Base-by-base conservation (phyloP, 1,284 basidiomycete species). In the Paramarasmius palmivorus region DNA sequence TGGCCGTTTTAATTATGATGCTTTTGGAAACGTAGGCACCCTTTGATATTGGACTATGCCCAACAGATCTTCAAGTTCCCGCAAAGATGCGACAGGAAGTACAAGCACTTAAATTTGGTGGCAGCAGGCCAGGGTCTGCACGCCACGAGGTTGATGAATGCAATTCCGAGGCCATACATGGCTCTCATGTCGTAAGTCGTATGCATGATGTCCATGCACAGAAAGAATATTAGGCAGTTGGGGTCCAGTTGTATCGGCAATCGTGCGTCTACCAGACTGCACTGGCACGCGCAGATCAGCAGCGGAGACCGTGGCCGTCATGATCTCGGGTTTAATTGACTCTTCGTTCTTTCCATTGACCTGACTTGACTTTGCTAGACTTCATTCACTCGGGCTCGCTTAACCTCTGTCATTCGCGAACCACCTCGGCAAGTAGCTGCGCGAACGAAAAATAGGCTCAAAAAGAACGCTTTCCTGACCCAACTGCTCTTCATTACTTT, bases 111-210 rank as follows among this genome's bases (percentile, higher is more conserved):
- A n/a, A n/a, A n/a, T n/a, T n/a, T n/a, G n/a, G n/a, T n/a, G n/a
- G n/a, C n/a, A n/a, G n/a, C 41, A 25, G 10, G 26, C 20, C 20
- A 19, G 12, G 12, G 20, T 19, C 37, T 15, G n/a, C n/a, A 46
- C 26, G 44, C 44, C 44, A 46, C 25, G 44, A 46, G 44, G 44
- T 46, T 42, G 4, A 23, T 23, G 40, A 19, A n/a, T n/a, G n/a
- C n/a, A n/a, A n/a, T 22, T 7, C 12, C 19, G 25, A 25, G 41
- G 19, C n/a, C 23, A 44, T 44, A 22, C 20, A 10, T 41, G 23
- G 19, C 9, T 20, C 20, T 19, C 20, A 10, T 17, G 19, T 20
- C n/a, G 40, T 41, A 41, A n/a, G 22, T 12, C 12, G 40, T 12
- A 17, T 32, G n/a, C 17, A 17, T 15, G 7, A 15, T 46, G 25